A percentile compares a stretch with the other conserved stretches of the same genome.
These are phyloP conservation scores for Sphaceloma murrayae DNA, from an alignment of 2,329 filamentous ascomycete genomes.

Conservation along the genomic window DNA sequence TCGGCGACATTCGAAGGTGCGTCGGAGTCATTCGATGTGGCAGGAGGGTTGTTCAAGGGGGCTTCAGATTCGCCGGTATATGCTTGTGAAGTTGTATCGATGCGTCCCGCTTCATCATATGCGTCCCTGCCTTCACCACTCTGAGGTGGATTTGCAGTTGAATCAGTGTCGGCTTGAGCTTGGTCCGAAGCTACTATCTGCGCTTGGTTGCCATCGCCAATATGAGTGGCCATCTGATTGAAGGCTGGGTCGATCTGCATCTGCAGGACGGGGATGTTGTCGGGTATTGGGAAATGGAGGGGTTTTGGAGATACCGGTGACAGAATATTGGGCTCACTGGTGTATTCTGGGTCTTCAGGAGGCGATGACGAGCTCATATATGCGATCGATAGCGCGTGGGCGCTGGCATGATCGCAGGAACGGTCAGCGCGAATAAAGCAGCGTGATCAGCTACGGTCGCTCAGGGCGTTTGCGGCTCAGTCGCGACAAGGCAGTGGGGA, in stretches of 20 bases:
- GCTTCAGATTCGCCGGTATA: no score
- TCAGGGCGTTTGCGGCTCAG: neutral
- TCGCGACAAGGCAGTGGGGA: neutral
- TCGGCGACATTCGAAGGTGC: no score
- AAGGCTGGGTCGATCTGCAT: slow-evolving; percentile 64
- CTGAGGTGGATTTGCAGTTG: neutral
- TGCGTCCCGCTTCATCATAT: no score
- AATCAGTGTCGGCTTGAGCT: neutral
- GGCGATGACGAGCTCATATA: slow-evolving; percentile 46
- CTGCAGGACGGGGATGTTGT: slow-evolving; percentile 59
- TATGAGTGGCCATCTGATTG: slow-evolving; percentile 46
- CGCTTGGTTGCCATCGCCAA: neutral
- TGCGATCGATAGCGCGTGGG: slow-evolving; percentile 27
- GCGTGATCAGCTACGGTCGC: neutral
- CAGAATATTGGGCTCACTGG: slow-evolving; percentile 47
- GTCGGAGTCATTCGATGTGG: no score
- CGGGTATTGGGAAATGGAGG: slow-evolving; percentile 56
- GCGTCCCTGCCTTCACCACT: neutral
- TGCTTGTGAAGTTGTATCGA: no score
- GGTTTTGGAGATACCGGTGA: slow-evolving; percentile 64
- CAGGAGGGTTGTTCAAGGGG: no score
- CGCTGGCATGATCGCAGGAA: slow-evolving; percentile 18
- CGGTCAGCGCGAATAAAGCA: neutral
- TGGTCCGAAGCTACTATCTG: neutral
- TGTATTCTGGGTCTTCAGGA: slow-evolving; percentile 51